These are phyloP conservation scores for Candida sp. DNA, from an alignment of 1,139 yeast species.

Conservation along the genomic window DNA sequence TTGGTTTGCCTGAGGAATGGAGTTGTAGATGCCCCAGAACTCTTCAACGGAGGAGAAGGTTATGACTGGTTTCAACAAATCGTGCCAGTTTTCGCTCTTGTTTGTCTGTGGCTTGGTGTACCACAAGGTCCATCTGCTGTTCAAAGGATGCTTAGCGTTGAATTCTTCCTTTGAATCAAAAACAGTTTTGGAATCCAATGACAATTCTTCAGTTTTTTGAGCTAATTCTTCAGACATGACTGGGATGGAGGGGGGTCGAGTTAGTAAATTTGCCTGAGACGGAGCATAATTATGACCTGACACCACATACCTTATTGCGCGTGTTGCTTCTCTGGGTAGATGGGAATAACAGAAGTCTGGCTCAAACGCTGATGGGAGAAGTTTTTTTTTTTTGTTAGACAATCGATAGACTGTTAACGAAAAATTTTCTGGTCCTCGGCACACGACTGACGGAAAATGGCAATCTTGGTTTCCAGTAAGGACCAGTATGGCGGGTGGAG, in stretches of 20 bases:
- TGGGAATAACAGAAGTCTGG: not conserved
- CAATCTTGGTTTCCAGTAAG: not conserved
- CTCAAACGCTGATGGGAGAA: conserved; percentile 4
- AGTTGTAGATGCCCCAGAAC: conserved; percentile 98
- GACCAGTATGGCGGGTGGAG: not conserved
- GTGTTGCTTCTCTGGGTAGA: too few species aligned
- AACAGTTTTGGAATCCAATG: conserved; percentile 60
- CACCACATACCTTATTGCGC: not conserved
- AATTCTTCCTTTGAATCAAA: conserved; percentile 73
- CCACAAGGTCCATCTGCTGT: conserved; percentile 97
- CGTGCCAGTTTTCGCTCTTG: conserved; percentile 89
- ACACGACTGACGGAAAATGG: not conserved
- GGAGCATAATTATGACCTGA: too few species aligned
- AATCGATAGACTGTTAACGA: not conserved
- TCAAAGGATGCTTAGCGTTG: conserved; percentile 87
- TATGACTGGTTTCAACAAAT: conserved; percentile 90
- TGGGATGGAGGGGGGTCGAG: not conserved
- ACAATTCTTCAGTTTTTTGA: conserved; percentile 56
- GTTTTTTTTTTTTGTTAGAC: not conserved
- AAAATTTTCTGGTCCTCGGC: not conserved
- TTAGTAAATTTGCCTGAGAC: not conserved
- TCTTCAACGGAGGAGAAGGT: conserved; percentile 94
- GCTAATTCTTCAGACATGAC: conserved; percentile 56
- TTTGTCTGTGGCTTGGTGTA: conserved; percentile 92
- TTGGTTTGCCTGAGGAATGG: conserved; percentile 91